These are phyloP conservation scores for Primulina huaijiensis DNA, from an alignment of 257 asterid genomes.

Conservation along the genomic window DNA sequence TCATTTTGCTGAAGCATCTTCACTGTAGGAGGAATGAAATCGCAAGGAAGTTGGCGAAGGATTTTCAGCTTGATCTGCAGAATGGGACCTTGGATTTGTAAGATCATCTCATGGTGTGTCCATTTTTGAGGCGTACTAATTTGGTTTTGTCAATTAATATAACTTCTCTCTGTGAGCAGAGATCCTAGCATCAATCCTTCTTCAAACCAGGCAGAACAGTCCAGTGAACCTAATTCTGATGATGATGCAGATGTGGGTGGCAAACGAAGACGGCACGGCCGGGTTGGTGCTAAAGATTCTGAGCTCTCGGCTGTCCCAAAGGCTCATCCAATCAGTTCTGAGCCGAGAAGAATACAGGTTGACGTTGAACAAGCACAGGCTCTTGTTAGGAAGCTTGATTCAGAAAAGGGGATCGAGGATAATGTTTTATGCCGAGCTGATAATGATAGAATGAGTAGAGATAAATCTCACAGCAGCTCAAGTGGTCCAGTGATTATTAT, in stretches of 20 bases:
- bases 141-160: slow-evolving; percentile 9
- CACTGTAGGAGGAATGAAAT: slow-evolving; percentile 75
- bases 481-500: slow-evolving; percentile 86
- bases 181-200: slow-evolving; percentile 76
- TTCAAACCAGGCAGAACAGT: slow-evolving; percentile 61
- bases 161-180: slow-evolving; percentile 44
- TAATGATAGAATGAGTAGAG: slow-evolving; percentile 74
- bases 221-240: slow-evolving; percentile 69
- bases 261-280: slow-evolving; percentile 65
- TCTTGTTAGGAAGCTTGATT: slow-evolving; percentile 78
- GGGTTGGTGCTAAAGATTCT: slow-evolving; percentile 54
- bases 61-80: slow-evolving; percentile 86
- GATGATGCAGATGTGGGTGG: slow-evolving; percentile 73
- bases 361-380: slow-evolving; percentile 81
- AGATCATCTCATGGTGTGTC: slow-evolving; percentile 27
- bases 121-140: slow-evolving; percentile 9
- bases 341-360: slow-evolving; percentile 65
- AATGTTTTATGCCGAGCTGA: slow-evolving; percentile 73
- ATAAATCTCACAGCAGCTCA: slow-evolving; percentile 79
- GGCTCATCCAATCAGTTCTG: slow-evolving; percentile 81
- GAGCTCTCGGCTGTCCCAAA: slow-evolving; percentile 73
- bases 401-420: slow-evolving; percentile 85
- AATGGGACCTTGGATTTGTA: slow-evolving; percentile 85
- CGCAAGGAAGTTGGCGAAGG: slow-evolving; percentile 74
- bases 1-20: slow-evolving; percentile 18